Percentiles rank a stretch among this genome's conserved stretches.
phyloP scores from a whole-genome alignment of 176 grass and related monocot genomes.

The barley (Hordeum vulgare) region DNA sequence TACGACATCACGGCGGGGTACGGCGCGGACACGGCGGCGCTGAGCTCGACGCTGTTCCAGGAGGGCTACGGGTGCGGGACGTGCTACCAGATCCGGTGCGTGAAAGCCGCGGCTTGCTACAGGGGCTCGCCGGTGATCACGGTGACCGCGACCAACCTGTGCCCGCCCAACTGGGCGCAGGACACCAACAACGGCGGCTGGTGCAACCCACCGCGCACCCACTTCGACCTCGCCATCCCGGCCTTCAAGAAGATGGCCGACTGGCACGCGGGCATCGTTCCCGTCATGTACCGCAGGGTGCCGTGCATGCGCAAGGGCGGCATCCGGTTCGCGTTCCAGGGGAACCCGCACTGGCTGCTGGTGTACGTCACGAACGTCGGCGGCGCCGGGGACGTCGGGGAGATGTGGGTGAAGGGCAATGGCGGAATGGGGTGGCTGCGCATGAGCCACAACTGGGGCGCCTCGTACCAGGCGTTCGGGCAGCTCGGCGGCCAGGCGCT shows the following conservation, averaged over 20 bases:
- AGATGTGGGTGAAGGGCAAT: constrained; percentile 44
- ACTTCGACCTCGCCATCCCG: constrained; percentile 84
- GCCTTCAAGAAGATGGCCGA: constrained; percentile 68
- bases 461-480: too few relatives aligned
- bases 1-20: constrained; percentile 57
- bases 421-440: constrained; percentile 33
- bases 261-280: constrained; percentile 77
- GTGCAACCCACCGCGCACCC: constrained; percentile 80
- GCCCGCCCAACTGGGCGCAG: constrained; percentile 78
- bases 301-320: constrained; percentile 44
- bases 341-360: constrained; percentile 68
- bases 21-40: constrained; percentile 68
- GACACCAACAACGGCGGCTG: constrained; percentile 63
- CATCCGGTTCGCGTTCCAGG: constrained; percentile 46
- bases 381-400: constrained; percentile 51
- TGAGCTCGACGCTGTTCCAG: constrained; percentile 59
- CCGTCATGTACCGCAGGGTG: constrained; percentile 76
- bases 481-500: too few relatives aligned
- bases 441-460: too few relatives aligned
- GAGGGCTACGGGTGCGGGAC: constrained; percentile 56
- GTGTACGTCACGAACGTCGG: constrained; percentile 68
- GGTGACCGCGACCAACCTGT: constrained; percentile 71
- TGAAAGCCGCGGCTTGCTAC: constrained; percentile 40
- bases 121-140: constrained; percentile 53
- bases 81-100: constrained; percentile 76